phyloP scores from a whole-genome alignment of 2,329 filamentous ascomycete species.

The Alternaria infectoria region DNA sequence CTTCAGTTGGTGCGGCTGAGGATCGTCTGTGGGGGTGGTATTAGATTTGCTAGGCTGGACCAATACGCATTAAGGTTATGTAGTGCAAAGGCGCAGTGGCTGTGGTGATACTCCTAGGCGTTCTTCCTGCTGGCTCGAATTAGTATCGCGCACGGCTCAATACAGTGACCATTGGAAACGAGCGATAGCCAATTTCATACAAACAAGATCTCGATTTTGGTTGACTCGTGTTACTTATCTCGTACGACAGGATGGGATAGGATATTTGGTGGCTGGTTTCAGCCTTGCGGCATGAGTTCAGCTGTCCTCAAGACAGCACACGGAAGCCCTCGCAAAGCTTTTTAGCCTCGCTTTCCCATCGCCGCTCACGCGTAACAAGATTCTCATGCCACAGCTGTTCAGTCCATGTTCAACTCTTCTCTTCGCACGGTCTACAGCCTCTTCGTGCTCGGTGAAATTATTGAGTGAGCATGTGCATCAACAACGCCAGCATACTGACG shows the following conservation, averaged over 20 bases:
- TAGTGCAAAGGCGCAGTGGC: not conserved
- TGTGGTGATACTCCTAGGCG: not conserved
- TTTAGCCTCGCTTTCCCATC: not conserved
- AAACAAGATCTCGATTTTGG: accelerated
- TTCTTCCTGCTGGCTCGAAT: not conserved
- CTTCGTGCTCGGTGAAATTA: not conserved
- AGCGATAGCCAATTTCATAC: not conserved
- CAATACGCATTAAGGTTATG: not conserved
- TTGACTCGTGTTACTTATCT: not conserved
- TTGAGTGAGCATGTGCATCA: not conserved
- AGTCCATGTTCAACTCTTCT: accelerated
- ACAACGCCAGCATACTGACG: not conserved
- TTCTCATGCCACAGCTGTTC: not conserved
- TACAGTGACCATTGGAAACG: not conserved
- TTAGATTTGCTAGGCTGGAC: not conserved
- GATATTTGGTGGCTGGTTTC: not conserved
- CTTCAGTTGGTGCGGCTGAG: not conserved
- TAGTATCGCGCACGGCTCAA: not conserved
- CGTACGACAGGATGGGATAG: too few species aligned
- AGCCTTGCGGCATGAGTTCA: not conserved
- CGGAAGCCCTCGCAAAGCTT: not conserved
- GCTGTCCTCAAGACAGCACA: not conserved
- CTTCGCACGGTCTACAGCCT: not conserved
- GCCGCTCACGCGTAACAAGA: not conserved
- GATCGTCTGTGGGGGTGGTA: not conserved